Base-by-base conservation (phyloP, 2,329 filamentous ascomycete species). In the Aquanectria penicillioides region DNA sequence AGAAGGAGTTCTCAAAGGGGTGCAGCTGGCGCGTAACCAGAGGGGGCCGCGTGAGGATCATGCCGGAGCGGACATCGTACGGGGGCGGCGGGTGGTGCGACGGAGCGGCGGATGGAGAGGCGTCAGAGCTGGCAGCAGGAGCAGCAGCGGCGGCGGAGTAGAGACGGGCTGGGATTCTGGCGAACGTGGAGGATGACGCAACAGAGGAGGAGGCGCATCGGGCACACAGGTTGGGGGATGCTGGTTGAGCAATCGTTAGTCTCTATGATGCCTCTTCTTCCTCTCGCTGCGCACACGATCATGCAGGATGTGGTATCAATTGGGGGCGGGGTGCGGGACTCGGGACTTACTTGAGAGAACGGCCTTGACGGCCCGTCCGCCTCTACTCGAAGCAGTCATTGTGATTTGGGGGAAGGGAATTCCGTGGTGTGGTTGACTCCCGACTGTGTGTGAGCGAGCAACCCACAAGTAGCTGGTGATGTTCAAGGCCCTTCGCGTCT, bases 1-100 rank as follows among this genome's bases (percentile, higher is more conserved):
- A 97, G 80, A 90, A 98, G 64, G 94, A 85, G 73, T 93, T 91
- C 78, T 99, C 95, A 78, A 99, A 98, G 11, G 92, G 84, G 28
- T 91, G 91, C 51, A 94, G 88, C 61, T 90, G 83, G 66, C 91
- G 90, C 22, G 95, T 98, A 70, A 99, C 83, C 58, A 96, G 82
- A 6, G 95, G 95, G 43, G 95, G 87, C 23, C 95, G 92, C 40
- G 93, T 95, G 63, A 99, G 87, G 67, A 98, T 87, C 59, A 97
- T 83, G 64, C 92, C 91, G 57, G 84, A 82, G 57, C 79, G 81
- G 73, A 88, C 80, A 64, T 79, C 77, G 77, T 85, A 85, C 49
- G 72, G 64, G 18, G 70, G 54, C 15, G 67, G 63, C 11, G 64
- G 40, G 55, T 49, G 49, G 9, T 15, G 63, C 58, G 23, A 62